Evolutionary conservation across 768 basidiomycete species (phyloP).

Genomic region (Serendipita sp.): DNA sequence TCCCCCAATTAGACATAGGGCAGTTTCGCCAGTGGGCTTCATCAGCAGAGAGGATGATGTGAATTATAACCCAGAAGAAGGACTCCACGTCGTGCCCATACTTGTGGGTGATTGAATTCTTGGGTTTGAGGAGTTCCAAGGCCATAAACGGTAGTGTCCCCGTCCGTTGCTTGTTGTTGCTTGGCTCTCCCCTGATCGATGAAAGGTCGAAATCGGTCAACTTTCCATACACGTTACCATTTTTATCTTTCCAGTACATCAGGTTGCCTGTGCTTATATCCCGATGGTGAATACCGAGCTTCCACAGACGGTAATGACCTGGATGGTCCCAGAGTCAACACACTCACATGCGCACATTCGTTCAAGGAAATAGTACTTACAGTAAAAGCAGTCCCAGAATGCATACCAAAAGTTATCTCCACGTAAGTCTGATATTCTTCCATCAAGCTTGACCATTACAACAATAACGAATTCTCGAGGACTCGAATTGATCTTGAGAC

Average conservation of each 20-base stretch:
- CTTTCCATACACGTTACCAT: slow-evolving; percentile 12
- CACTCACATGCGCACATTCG: neutral
- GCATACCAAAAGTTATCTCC: neutral
- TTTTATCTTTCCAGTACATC: slow-evolving; percentile 15
- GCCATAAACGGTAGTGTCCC: slow-evolving; percentile 23
- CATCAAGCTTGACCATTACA: neutral
- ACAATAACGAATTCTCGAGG: neutral
- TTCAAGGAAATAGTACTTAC: neutral
- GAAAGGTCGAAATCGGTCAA: slow-evolving; percentile 20
- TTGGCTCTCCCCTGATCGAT: slow-evolving; percentile 4
- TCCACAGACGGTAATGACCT: slow-evolving; percentile 19
- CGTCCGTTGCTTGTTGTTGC: slow-evolving; percentile 11
- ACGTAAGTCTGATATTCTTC: neutral
- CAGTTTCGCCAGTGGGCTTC: too few relatives aligned
- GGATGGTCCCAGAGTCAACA: slow-evolving; percentile 3
- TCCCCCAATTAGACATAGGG: too few relatives aligned
- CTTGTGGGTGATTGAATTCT: slow-evolving; percentile 11
- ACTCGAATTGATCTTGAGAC: neutral
- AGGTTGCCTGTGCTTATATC: slow-evolving; percentile 21
- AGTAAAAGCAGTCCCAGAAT: neutral
- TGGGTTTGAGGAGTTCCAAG: slow-evolving; percentile 14
- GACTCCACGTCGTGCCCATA: slow-evolving; percentile 23
- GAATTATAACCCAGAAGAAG: slow-evolving; percentile 17
- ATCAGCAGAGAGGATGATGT: too few relatives aligned
- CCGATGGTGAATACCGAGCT: slow-evolving; percentile 15